phyloP scores from a whole-genome alignment of 306 rosid genomes.

The Adenanthera pavonina region DNA sequence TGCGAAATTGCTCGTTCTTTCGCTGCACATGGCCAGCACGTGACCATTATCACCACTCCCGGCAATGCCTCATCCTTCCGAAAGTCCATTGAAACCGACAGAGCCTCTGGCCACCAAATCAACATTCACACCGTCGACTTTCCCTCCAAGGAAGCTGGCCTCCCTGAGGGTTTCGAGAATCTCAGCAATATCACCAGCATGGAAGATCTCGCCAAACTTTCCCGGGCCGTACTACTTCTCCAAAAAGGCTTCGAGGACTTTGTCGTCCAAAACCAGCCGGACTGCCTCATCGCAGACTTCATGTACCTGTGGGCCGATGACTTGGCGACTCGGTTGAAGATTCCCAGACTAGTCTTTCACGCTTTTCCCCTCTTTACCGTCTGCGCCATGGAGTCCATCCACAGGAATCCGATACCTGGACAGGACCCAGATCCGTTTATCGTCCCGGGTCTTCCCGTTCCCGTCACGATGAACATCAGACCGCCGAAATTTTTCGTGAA shows the following conservation, averaged over 20 bases:
- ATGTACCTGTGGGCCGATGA: slow-evolving; percentile 21
- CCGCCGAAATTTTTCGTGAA: neutral
- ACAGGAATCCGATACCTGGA: neutral
- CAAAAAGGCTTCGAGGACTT: neutral
- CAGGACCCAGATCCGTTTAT: neutral
- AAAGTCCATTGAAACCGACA: neutral
- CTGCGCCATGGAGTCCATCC: neutral
- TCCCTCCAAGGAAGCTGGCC: slow-evolving; percentile 37
- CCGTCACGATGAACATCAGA: neutral
- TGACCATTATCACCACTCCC: slow-evolving; percentile 41
- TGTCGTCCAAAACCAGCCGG: neutral
- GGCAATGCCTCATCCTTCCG: neutral
- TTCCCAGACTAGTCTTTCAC: slow-evolving; percentile 27
- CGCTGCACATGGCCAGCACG: slow-evolving; percentile 30
- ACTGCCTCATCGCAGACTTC: slow-evolving; percentile 9
- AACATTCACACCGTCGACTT: slow-evolving; percentile 26
- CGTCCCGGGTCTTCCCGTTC: slow-evolving; percentile 1
- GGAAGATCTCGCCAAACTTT: neutral
- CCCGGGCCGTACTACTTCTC: neutral
- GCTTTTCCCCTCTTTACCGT: neutral
- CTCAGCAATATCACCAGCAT: neutral
- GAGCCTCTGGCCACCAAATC: slow-evolving; percentile 9
- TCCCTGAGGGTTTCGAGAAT: slow-evolving; percentile 39
- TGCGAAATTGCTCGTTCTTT: slow-evolving; percentile 39
- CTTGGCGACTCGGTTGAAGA: neutral